These are phyloP conservation scores for Sporobolomyces pararoseus DNA, from an alignment of 768 basidiomycete genomes.

Conservation along the genomic window DNA sequence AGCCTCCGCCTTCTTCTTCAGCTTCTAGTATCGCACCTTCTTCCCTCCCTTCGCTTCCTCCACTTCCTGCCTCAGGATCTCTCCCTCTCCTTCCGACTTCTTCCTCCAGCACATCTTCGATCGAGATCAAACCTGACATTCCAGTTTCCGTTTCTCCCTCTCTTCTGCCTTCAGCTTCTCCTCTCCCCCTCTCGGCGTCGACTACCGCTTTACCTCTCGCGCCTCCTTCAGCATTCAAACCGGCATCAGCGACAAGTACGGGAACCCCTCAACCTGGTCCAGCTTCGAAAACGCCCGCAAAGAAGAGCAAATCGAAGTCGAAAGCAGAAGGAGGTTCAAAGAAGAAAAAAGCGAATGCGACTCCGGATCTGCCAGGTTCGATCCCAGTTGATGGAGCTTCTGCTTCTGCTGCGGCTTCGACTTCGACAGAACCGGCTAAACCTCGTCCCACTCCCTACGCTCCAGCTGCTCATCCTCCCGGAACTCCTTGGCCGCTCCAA, in stretches of 20 bases:
- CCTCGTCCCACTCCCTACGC: constrained; percentile 26
- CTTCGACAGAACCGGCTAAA: background rate
- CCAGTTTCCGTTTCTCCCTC: background rate
- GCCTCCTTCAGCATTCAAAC: background rate
- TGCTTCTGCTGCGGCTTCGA: background rate
- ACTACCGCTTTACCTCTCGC: constrained; percentile 1
- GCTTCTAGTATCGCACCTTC: background rate
- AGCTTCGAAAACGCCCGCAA: background rate
- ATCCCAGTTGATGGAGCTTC: background rate
- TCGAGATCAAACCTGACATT: background rate
- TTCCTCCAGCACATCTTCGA: background rate
- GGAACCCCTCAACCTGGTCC: background rate
- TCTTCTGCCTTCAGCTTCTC: background rate
- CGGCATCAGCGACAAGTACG: background rate
- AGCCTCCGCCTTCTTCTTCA: background rate
- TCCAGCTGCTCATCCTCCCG: constrained; percentile 42
- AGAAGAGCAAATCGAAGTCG: constrained; percentile 1
- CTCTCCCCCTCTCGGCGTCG: background rate
- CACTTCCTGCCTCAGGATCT: background rate
- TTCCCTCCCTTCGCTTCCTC: background rate
- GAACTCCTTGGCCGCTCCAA: constrained; percentile 51
- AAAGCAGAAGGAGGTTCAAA: background rate
- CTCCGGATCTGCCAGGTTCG: background rate
- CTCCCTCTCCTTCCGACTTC: background rate
- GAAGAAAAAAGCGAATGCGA: constrained; percentile 1